Evolutionary conservation across 805 yeast genomes (phyloP), one percentile per base, ranked within the genome.

Genomic region (Gaillardinia entomophila): DNA sequence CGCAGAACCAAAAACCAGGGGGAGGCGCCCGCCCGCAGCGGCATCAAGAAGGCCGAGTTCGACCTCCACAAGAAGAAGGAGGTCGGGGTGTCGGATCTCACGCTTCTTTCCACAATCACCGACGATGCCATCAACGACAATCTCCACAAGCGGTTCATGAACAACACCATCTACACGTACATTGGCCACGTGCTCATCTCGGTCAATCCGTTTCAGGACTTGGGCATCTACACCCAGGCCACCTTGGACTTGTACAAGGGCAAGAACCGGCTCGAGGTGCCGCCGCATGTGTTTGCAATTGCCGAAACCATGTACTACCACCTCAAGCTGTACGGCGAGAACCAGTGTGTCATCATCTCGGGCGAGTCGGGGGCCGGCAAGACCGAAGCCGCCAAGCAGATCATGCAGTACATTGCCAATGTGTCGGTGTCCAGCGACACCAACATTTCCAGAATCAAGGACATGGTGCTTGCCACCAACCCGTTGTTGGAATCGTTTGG

Each of bases 291-390:
- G 19, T 92, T 82, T 60, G 96, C 97, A 33, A 88, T 92, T 49
- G 98, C 99, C 8, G 99, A 92, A 61, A 66, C 94, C 23, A 88
- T 92, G 95, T 92, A 82, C 60, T 90, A 92, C 62, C 85, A 90
- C 57, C 73, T 92, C 79, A 89, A 89, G 60, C 82, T 95, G 0
- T 92, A 92, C 60, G 77, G 83, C 37, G 97, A 92, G 49, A 87
- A 79, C 53, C 98, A 92, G 57, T 90, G 97, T 72, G 97, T 92
- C 15, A 92, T 92, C 48, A 92, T 92, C 45, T 85, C 96, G 3
- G 97, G 97, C 36, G 97, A 90, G 57, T 85, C 96, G 1, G 97
- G 97, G 41, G 97, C 97, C 4, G 97, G 97, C 31, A 90, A 90
- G 55, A 90, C 97, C 4, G 97, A 90, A 62, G 97, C 97, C 15